Percentiles rank a stretch among this genome's conserved stretches.
Conservation (phyloP, 805 yeast genomes). For the Wickerhamiella bombiphila region DNA sequence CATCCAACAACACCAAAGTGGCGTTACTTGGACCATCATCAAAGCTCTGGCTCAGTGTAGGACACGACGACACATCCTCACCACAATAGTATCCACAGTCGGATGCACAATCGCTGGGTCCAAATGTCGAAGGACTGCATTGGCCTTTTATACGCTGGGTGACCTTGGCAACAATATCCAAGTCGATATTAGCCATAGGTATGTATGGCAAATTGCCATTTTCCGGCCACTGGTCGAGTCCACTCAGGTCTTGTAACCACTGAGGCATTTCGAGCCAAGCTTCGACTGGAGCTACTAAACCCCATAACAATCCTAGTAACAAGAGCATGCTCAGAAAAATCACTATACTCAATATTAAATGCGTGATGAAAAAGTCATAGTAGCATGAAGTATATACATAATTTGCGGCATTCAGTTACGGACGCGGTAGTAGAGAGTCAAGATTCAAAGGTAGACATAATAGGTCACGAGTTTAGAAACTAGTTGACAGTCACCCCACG, state of each 20-base stretch:
- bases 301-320: not conserved
- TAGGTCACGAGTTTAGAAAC: too few relatives aligned
- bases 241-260: slow-evolving; percentile 69
- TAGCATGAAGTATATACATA: too few relatives aligned
- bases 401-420: too few relatives aligned
- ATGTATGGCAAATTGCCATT: slow-evolving; percentile 52
- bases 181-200: slow-evolving; percentile 49
- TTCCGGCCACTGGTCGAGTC: slow-evolving; percentile 71
- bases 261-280: slow-evolving; percentile 44
- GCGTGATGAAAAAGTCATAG: too few relatives aligned
- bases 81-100: slow-evolving; percentile 69
- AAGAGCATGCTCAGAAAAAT: slow-evolving; percentile 3
- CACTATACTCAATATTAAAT: not conserved
- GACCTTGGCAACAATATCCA: slow-evolving; percentile 37
- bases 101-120: slow-evolving; percentile 54
- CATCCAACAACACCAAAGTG: slow-evolving; percentile 44
- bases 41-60: slow-evolving; percentile 66
- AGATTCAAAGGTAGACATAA: too few relatives aligned
- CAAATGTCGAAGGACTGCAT: slow-evolving; percentile 33
- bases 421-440: too few relatives aligned
- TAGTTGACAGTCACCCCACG: too few relatives aligned
- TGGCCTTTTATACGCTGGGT: slow-evolving; percentile 28
- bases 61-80: slow-evolving; percentile 72
- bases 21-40: slow-evolving; percentile 87
- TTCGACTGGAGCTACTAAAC: not conserved